phyloP scores from a whole-genome alignment of 2,329 filamentous ascomycete genomes.

The Beauveria caledonica region DNA sequence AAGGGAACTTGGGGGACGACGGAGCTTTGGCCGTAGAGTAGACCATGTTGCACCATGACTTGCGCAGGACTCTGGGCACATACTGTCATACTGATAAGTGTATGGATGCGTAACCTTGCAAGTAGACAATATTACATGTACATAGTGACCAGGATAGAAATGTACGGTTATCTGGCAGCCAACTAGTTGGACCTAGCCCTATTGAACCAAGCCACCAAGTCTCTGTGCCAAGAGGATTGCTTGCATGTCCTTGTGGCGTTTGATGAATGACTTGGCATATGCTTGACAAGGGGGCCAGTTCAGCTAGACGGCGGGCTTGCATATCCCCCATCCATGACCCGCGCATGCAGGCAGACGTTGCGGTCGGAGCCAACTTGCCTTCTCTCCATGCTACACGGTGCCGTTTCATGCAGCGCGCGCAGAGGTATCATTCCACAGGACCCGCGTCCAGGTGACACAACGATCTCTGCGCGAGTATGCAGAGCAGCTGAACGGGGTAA shows the following conservation, averaged over 20 bases:
- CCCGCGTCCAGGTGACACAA: background rate
- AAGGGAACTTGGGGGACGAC: slow-evolving; percentile 54
- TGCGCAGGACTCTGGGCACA: background rate
- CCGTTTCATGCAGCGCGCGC: background rate
- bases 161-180: background rate
- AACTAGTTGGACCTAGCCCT: background rate
- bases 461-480: background rate
- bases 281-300: background rate
- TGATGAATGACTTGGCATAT: background rate
- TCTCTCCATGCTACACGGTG: background rate
- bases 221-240: background rate
- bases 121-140: background rate
- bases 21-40: slow-evolving; percentile 58
- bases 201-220: background rate
- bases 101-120: background rate
- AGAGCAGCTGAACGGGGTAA: too few species aligned
- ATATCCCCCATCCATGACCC: background rate
- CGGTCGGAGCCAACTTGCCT: background rate
- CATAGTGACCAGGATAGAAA: background rate
- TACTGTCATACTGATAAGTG: background rate
- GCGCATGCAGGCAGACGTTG: background rate
- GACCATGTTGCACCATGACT: background rate
- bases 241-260: background rate
- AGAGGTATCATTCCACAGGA: background rate
- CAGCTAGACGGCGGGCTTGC: background rate